Evolutionary conservation across 371 early-diverging fungal genomes (phyloP), one percentile per base, ranked within the genome.

Genomic region (Circinella umbellata): DNA sequence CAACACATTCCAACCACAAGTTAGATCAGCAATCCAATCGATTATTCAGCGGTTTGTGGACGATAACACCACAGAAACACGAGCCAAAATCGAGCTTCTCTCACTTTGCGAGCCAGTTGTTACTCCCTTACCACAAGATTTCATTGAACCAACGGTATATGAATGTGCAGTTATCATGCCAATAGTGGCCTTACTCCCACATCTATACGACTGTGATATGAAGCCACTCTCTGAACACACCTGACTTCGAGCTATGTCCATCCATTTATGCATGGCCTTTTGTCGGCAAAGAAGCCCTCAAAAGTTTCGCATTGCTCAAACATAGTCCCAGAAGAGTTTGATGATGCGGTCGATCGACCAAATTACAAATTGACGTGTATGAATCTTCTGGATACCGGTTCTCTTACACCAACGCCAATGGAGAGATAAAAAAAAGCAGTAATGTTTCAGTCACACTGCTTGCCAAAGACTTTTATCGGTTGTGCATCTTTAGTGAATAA

Each of bases 111-210:
- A 68, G 64, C 71, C 71, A 71, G 60, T 57, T 49, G 35, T 37
- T 54, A 20, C 57, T 57, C 57, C 57, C 57, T 69, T 59, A 51
- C 69, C 63, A 69, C 69, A 73, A 69, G 63, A 71, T 71, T 67
- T 35, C 57, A 57, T 57, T 37, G 68, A 61, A 67, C 64, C 70
- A 73, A 70, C 70, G 34, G 68, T 64, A 69, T 67, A 73, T 37
- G 73, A 71, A 73, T 73, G 69, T 69, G 67, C 69, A 64, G 67
- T 73, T 69, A 69, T 66, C 73, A 73, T 67, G 67, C 69, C 73
- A 69, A 69, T 72, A 62, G 66, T 64, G 62, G 54, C 64, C 59
- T 62, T 69, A 64, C 64, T 70, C 53, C 42, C 71, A 54, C 53
- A 70, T 65, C 64, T 69, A 59, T 74, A 68, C 61, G 69, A 69